A percentile compares a stretch with the other conserved stretches of the same genome.
phyloP scores from a whole-genome alignment of 805 yeast genomes.

The Lachancea kluyveri region DNA sequence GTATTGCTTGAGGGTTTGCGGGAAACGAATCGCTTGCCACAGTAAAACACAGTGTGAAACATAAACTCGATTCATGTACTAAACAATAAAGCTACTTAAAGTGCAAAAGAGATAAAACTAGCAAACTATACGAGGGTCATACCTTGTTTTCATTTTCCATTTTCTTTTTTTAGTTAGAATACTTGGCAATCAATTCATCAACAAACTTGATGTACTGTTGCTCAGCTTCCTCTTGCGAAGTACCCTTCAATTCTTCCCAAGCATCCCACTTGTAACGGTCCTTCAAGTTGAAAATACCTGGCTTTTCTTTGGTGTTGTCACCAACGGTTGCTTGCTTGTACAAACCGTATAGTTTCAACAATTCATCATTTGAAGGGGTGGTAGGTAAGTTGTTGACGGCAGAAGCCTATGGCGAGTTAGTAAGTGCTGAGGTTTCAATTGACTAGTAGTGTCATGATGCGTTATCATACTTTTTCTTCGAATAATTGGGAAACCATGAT shows the following conservation, averaged over 20 bases:
- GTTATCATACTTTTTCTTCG: conserved; percentile 21
- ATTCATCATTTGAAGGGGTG: conserved; percentile 82
- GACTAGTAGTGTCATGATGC: neutral
- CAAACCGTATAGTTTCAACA: conserved; percentile 80
- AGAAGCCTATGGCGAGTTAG: conserved; percentile 48
- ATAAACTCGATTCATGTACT: too few relatives aligned
- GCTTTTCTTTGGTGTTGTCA: conserved; percentile 82
- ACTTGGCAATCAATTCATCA: conserved; percentile 53
- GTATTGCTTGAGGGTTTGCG: too few relatives aligned
- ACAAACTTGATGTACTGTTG: conserved; percentile 65
- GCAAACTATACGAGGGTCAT: too few relatives aligned
- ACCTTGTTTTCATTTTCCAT: too few relatives aligned
- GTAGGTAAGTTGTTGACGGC: conserved; percentile 68
- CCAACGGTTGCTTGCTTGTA: conserved; percentile 98
- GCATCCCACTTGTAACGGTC: conserved; percentile 98
- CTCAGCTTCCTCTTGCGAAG: conserved; percentile 87
- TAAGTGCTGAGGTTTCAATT: too few relatives aligned
- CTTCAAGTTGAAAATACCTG: conserved; percentile 87
- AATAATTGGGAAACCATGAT: conserved; percentile 30
- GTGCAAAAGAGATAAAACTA: too few relatives aligned
- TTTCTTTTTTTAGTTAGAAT: conserved; percentile 24
- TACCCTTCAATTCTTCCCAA: conserved; percentile 86
- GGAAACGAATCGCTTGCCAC: too few relatives aligned
- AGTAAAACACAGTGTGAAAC: too few relatives aligned
- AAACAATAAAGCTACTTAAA: too few relatives aligned